Evolutionary conservation across 2,329 filamentous ascomycete species (phyloP), one percentile per base, ranked within the genome.

Genomic region (Ceratocystis colombiana): DNA sequence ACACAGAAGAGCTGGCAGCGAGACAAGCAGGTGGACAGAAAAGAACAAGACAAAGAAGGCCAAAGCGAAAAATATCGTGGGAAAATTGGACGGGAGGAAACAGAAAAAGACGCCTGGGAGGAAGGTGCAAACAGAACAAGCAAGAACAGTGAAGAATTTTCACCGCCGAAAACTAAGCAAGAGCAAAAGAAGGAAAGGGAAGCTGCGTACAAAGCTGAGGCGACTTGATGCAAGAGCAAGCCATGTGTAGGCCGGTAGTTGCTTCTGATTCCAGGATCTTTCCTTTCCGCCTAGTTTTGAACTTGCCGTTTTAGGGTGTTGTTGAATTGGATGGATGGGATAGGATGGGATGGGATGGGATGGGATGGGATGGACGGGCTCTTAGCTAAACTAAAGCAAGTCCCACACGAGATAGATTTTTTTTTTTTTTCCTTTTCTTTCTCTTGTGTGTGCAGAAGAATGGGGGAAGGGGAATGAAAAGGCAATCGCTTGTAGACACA

Each of bases 231-330:
- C 25, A 57, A 57, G 53, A 57, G 28, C 50, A 57, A 41, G 62
- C 64, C 61, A 30, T 46, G 44, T 57, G 53, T 57, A 53, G 48
- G 25, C 44, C 45, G 61, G 61, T 45, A 62, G 33, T 62, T 62
- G 61, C 61, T 45, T 62, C 61, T 62, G 37, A 45, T 62, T 22
- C 61, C 37, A 28, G 61, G 78, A 77, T 70, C 89, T 81, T 74
- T 88, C 88, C 33, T 37, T 37, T 82, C 82, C 5, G 37, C 57
- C 20, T 57, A 30, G 28, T 10, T 57, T 57, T 30, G 53, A 57
- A 57, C 15, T 57, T 57, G 53, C 53, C 53, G 33, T 57, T 30
- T 57, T 57, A 30, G 53, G 53, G 53, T 57, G 53, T 57, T 57
- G 53, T 57, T 57, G 53, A 3, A 57, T 37, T 61, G 25, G 5